A percentile compares a stretch with the other conserved stretches of the same genome.
Conservation (phyloP, 441 rosid species). For the Arabidopsis hybrid region DNA sequence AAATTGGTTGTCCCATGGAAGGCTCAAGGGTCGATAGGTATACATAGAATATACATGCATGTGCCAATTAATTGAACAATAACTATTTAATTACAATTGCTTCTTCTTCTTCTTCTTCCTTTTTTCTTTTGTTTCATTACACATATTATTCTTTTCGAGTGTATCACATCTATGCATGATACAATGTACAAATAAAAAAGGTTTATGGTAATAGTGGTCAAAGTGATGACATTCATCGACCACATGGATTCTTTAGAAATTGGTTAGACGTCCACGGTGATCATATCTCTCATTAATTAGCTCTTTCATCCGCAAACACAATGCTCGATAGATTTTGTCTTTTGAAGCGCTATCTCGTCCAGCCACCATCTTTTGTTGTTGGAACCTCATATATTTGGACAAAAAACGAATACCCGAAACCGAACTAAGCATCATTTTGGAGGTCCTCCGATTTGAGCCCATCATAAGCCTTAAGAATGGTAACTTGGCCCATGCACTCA, state of each 20-base stretch:
- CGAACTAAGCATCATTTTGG: not conserved
- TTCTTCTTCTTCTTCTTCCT: not conserved
- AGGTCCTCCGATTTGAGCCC: not conserved
- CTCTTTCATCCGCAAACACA: not conserved
- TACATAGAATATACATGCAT: conserved; percentile 32
- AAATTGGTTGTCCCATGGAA: conserved; percentile 35
- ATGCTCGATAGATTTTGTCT: not conserved
- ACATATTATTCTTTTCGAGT: conserved; percentile 1
- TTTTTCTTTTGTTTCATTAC: conserved; percentile 4
- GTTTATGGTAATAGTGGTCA: not conserved
- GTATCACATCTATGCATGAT: conserved; percentile 9
- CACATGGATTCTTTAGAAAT: not conserved
- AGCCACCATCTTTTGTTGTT: not conserved
- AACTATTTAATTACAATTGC: not conserved
- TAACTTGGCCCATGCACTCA: conserved; percentile 4
- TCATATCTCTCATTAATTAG: not conserved
- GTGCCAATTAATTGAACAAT: conserved; percentile 4
- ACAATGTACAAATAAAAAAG: not conserved
- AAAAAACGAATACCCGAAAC: too few species aligned
- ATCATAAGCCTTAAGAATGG: conserved; percentile 3
- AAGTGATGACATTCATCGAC: conserved; percentile 20
- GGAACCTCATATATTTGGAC: not conserved
- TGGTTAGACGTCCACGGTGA: not conserved
- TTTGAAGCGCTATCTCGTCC: not conserved
- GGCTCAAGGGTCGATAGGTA: conserved; percentile 30